Base-by-base conservation (phyloP, 345 rosid genomes). In the rapeseed (Brassica napus) region DNA sequence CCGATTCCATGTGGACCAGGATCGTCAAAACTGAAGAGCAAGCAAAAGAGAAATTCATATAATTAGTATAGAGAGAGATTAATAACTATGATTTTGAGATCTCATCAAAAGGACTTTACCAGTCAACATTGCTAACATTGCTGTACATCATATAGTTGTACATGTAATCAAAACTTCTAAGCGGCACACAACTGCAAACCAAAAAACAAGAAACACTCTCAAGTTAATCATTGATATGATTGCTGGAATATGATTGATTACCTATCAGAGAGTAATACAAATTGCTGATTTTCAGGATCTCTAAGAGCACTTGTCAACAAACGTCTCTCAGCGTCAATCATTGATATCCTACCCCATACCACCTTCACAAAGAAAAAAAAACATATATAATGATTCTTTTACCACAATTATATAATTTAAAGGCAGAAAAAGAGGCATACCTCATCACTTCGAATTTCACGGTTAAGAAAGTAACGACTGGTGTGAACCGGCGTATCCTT, bases 1-100 rank as follows among this genome's bases (percentile, higher is more conserved):
- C 99, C 99, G 64, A 81, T 88, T 76, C 99, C 99, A 88, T 93
- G 98, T 3, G 98, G 98, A 71, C 99, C 99, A 68, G 95, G 97
- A 85, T 96, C 99, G 68, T 84, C 82, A 87, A 96, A 96, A 86
- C 99, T 96, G 90, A 68, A 82, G 73, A 75, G 57, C 67, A 57
- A 2, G 35, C 34, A 31, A 3, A 4, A 61, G 71, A 11, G 15
- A 31, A 70, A 35, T 31, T 4, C 44, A 44, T 34, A 24, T 72
- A 6, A 37, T 75, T 72, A 49, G 28, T 75, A 32, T 65, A 44
- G 30, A 47, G 35, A 47, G 8, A 8, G 42, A 35, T 35, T 7
- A 35, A 35, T 35, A 49, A 49, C 21, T 35, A 9, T 6, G 21
- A 15, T 12, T 74, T 21, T 35, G 26, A 16, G 4, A 18, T 18